Base-by-base conservation (phyloP, 2,329 filamentous ascomycete species). In the Elsinoe arachidis region DNA sequence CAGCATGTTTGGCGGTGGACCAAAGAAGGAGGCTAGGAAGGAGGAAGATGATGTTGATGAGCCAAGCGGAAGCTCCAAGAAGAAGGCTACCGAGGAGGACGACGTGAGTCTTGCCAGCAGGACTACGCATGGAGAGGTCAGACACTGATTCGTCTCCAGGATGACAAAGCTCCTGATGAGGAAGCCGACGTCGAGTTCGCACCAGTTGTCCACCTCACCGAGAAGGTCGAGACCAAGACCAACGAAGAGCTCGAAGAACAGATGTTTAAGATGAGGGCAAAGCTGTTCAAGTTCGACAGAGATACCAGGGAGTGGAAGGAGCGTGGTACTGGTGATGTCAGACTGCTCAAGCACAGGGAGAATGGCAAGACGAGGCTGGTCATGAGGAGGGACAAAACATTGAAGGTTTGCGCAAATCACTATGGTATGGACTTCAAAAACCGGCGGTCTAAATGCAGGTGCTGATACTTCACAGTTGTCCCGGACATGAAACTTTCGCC, bases 341-440 rank as follows among this genome's bases (percentile, higher is more conserved):
- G 92, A 70, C 82, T 99, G 74, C 81, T 99, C 72, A 97, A 96
- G 85, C 93, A 99, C 82, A 93, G 90, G 83, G 91, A 96, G 80
- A 96, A 96, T 74, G 85, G 87, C 76, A 97, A 97, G 86, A 96
- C 91, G 59, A 85, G 93, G 67, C 80, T 99, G 68, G 93, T 99
- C 67, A 99, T 99, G 93, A 88, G 93, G 74, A 84, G 93, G 73
- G 93, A 99, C 81, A 97, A 97, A 89, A 99, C 93, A 61, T 85
- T 97, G 78, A 99, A 99, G 83, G 93, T 99, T 76, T 99, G 93
- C 86, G 93, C 93, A 72, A 99, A 99, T 81, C 93, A 99, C 82
- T 99, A 99, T 78, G 86, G 91, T 96, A 85, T 69, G 87, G 26
- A 30, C 37, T 56, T 44, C 23, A 15, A 21, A 21, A 39, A 57